Base-by-base conservation (phyloP, 2,329 filamentous ascomycete genomes). In the Didymella pinodella region DNA sequence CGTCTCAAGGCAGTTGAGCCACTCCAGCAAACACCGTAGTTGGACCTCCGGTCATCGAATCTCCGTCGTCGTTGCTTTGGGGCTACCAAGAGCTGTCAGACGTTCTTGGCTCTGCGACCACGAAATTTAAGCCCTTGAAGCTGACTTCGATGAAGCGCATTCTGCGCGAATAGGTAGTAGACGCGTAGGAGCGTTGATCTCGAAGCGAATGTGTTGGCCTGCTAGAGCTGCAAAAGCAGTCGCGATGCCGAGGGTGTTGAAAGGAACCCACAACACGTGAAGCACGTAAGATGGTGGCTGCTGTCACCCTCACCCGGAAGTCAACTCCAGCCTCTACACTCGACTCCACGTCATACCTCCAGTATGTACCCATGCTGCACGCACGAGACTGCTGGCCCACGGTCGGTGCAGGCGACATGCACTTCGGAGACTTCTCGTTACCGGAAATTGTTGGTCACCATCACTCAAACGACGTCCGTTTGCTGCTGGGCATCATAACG, bases 1-100 rank as follows among this genome's bases (percentile, higher is more conserved):
- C 58, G 58, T 58, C 48, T 49, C 44, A 52, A 46, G 51, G 52
- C 31, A 45, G 11, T 56, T 56, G 48, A 41, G 48, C 57, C 53
- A 60, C 44, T 34, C 38, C 57, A 26, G 53, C 36, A 52, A 60
- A 53, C 31, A 46, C 52, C 52, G 45, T 14, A 14, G 40, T 41
- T 29, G 40, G 46, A 14, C 32, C 22, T 40, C 20, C 34, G 18
- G 22, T 41, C n/a, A 51, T 54, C 20, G 41, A 59, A 59, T 59
- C 46, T 50, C 56, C 56, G 56, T 41, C 54, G 46, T 41, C 40
- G 38, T 49, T 46, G 49, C 34, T 34, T 26, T 31, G 31, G 32
- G 29, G 12, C 22, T 26, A 14, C 28, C 8, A 14, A 29, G 20
- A 46, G 45, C 56, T 59, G 50, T 54, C 45, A 59, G 50, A 41